Evolutionary conservation across 2,329 filamentous ascomycete genomes (phyloP).

Genomic region (Aspergillus glaucus): DNA sequence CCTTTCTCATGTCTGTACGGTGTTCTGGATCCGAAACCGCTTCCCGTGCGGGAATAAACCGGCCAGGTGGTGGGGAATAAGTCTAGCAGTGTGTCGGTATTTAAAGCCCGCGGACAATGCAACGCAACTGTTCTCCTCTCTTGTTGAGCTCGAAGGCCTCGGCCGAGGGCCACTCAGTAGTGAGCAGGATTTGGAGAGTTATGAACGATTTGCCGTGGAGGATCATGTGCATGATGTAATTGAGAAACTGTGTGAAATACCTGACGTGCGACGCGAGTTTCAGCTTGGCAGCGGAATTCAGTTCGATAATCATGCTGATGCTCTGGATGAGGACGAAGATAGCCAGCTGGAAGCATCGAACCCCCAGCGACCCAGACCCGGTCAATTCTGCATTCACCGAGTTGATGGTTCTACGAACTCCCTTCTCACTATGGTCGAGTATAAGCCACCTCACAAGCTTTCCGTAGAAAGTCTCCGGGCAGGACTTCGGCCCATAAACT

Average conservation of each 20-base stretch:
- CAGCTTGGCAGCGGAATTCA: background rate
- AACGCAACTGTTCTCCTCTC: background rate
- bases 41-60: too few relatives aligned
- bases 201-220: background rate
- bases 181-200: background rate
- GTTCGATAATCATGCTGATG: background rate
- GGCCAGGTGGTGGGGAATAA: too few relatives aligned
- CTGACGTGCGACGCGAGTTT: background rate
- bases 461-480: too few relatives aligned
- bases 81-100: background rate
- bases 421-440: too few relatives aligned
- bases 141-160: background rate
- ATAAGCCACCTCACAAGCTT: too few relatives aligned
- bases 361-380: too few relatives aligned
- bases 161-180: background rate
- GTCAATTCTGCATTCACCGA: too few relatives aligned
- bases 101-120: background rate
- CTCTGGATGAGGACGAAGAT: background rate
- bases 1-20: too few relatives aligned
- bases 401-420: too few relatives aligned
- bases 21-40: too few relatives aligned
- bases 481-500: too few relatives aligned
- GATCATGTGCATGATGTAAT: conserved; percentile 1
- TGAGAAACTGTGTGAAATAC: background rate
- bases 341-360: too few relatives aligned